phyloP scores from a whole-genome alignment of 345 rosid species.

The Chamaenerion angustifolium region DNA sequence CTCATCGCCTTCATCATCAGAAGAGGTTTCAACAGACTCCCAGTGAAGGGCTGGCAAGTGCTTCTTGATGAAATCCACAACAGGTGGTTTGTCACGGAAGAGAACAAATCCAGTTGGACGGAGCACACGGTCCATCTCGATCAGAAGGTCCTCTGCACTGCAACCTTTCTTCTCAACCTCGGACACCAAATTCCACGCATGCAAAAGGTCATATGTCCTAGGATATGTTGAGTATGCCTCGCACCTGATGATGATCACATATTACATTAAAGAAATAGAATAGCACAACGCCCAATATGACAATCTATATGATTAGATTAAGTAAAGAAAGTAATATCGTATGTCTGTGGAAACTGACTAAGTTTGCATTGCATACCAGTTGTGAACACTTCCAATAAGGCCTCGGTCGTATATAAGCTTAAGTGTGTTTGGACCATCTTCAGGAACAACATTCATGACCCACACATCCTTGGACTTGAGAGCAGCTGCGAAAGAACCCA shows the following conservation, averaged over 20 bases:
- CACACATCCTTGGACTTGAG: constrained; percentile 74
- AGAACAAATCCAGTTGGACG: constrained; percentile 75
- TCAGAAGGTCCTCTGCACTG: constrained; percentile 59
- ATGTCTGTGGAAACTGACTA: neutral
- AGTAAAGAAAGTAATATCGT: no score
- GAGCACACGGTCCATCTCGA: constrained; percentile 91
- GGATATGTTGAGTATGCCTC: constrained; percentile 89
- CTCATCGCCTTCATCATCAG: constrained; percentile 35
- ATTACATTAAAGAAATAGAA: no score
- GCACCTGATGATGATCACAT: no score
- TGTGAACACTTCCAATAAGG: constrained; percentile 61
- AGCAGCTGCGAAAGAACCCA: constrained; percentile 92
- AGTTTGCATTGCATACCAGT: constrained; percentile 41
- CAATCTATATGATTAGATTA: no score
- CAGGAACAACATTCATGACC: constrained; percentile 82
- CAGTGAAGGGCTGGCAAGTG: constrained; percentile 63
- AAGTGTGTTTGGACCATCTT: constrained; percentile 72
- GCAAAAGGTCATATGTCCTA: constrained; percentile 83
- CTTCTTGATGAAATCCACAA: constrained; percentile 54
- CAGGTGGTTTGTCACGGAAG: constrained; percentile 50
- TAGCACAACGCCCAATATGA: neutral
- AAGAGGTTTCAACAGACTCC: constrained; percentile 51
- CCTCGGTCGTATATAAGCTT: constrained; percentile 82
- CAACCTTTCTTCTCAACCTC: constrained; percentile 67
- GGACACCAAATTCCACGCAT: constrained; percentile 58